Evolutionary conservation across 108 stramenopile genomes (phyloP).

Genomic region (Pelagomonas calceolata): DNA sequence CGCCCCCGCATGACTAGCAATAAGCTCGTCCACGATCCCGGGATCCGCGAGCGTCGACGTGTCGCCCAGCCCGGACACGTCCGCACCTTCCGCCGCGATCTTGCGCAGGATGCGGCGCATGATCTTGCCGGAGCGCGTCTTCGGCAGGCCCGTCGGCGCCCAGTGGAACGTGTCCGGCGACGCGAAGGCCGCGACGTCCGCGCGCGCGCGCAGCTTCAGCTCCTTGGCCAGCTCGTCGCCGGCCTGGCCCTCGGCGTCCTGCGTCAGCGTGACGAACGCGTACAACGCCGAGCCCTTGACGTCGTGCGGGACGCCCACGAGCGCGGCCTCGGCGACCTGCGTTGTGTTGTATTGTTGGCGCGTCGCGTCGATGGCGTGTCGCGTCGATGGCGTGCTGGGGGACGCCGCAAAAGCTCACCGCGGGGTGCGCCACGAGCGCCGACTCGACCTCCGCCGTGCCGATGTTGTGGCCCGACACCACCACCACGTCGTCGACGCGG

Average conservation of each 20-base stretch:
- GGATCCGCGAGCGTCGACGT: constrained; percentile 42
- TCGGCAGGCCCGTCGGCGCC: constrained; percentile 61
- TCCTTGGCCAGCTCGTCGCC: constrained; percentile 64
- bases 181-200: constrained; percentile 80
- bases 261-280: constrained; percentile 61
- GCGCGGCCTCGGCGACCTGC: constrained; percentile 73
- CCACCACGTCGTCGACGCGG: constrained; percentile 30
- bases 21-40: constrained; percentile 22
- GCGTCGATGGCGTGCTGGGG: not conserved
- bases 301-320: constrained; percentile 75
- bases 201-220: constrained; percentile 57
- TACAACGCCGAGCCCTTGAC: constrained; percentile 82
- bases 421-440: constrained; percentile 6
- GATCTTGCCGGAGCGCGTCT: constrained; percentile 90
- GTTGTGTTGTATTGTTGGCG: not conserved
- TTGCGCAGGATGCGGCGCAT: constrained; percentile 94
- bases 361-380: not conserved
- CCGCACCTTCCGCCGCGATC: constrained; percentile 76
- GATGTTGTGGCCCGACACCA: constrained; percentile 27
- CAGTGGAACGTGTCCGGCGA: constrained; percentile 74
- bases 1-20: not conserved
- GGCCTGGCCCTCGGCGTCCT: constrained; percentile 43
- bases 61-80: constrained; percentile 46
- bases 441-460: constrained; percentile 32
- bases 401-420: not conserved